phyloP scores from a whole-genome alignment of 306 rosid genomes.

The Rosa chinensis region DNA sequence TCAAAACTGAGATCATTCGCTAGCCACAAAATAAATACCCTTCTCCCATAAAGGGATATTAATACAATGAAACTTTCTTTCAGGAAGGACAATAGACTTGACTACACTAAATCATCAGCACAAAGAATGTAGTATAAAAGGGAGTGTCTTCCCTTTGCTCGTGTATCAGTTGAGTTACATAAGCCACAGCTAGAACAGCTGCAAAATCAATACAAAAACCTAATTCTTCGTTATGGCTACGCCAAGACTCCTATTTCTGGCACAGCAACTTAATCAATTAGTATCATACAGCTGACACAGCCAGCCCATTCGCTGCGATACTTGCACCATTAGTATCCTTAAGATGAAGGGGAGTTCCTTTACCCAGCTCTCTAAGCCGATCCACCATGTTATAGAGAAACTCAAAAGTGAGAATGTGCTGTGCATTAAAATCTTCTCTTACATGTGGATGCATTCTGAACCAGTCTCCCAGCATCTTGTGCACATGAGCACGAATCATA shows the following conservation, averaged over 20 bases:
- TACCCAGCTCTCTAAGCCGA: slow-evolving; percentile 66
- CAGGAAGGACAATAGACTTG: background rate
- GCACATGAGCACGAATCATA: slow-evolving; percentile 90
- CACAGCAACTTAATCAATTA: slow-evolving; percentile 10
- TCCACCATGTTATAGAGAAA: slow-evolving; percentile 75
- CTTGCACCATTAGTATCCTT: slow-evolving; percentile 28
- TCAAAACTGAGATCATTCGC: background rate
- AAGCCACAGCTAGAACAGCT: background rate
- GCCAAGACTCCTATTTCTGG: slow-evolving; percentile 15
- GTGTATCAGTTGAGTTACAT: background rate
- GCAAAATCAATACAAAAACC: background rate
- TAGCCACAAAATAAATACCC: background rate
- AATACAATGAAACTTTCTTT: slow-evolving; percentile 1
- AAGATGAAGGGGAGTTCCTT: slow-evolving; percentile 70
- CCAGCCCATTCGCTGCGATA: slow-evolving; percentile 20
- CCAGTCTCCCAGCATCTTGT: slow-evolving; percentile 93
- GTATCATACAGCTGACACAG: slow-evolving; percentile 19
- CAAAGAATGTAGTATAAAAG: background rate
- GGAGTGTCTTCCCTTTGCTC: background rate
- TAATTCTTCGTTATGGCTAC: background rate
- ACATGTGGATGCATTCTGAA: slow-evolving; percentile 86
- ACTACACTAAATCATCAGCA: background rate
- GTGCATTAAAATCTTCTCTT: slow-evolving; percentile 83
- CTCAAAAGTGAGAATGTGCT: slow-evolving; percentile 71
- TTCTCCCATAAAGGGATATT: background rate